phyloP scores from a whole-genome alignment of 1,139 yeast species.

The Suhomyces bolitotheri region DNA sequence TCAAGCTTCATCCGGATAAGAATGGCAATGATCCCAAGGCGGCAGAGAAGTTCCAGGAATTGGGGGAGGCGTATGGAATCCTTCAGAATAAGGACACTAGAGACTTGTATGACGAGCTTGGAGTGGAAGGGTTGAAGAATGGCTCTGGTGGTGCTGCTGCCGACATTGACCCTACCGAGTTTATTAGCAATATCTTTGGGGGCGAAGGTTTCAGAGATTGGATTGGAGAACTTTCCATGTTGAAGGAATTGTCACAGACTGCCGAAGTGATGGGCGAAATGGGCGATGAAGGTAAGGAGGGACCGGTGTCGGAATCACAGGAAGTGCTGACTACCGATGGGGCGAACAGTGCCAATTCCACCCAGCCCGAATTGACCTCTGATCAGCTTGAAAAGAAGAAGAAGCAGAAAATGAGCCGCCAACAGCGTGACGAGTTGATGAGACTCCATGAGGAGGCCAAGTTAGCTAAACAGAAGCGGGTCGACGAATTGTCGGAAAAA shows the following conservation, averaged over 20 bases:
- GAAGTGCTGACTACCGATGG: conserved; percentile 12
- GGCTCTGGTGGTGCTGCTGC: conserved; percentile 22
- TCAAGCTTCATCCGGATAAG: conserved; percentile 30
- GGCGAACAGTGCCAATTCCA: conserved; percentile 9
- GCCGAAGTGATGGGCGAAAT: conserved; percentile 48
- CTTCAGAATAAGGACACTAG: conserved; percentile 40
- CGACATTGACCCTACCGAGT: conserved; percentile 62
- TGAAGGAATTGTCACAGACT: conserved; percentile 59
- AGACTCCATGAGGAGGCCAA: conserved; percentile 57
- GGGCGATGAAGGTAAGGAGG: conserved; percentile 7
- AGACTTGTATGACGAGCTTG: conserved; percentile 44
- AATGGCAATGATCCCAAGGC: conserved; percentile 30
- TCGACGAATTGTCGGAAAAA: conserved; percentile 50
- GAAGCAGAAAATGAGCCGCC: conserved; percentile 45
- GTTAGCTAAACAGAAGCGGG: conserved; percentile 53
- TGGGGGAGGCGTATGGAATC: conserved; percentile 47
- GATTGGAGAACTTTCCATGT: conserved; percentile 71
- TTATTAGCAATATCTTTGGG: conserved; percentile 70
- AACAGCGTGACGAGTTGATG: conserved; percentile 55
- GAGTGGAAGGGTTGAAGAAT: conserved; percentile 44
- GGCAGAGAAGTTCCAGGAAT: conserved; percentile 29
- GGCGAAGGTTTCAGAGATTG: conserved; percentile 85
- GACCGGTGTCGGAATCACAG: conserved; percentile 1
- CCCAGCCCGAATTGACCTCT: conserved; percentile 9
- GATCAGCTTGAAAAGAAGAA: conserved; percentile 25